Evolutionary conservation across 1,284 basidiomycete species (phyloP).

Genomic region (Leccinum fuscescens): DNA sequence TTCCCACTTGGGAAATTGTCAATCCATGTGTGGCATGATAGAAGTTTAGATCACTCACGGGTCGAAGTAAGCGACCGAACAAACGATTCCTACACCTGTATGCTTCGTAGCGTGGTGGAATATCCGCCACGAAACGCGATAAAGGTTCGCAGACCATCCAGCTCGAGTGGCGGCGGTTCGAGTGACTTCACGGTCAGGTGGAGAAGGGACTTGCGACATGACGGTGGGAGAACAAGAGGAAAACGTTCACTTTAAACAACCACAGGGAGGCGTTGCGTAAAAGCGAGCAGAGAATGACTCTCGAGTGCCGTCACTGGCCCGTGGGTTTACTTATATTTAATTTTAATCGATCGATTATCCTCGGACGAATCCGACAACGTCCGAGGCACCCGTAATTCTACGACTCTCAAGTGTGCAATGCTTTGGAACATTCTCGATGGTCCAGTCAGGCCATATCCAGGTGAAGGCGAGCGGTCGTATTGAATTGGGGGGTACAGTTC

Average conservation of each 20-base stretch:
- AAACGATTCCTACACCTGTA: slow-evolving; percentile 49
- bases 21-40: neutral
- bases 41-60: slow-evolving; percentile 38
- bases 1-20: slow-evolving; percentile 43
- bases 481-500: no score
- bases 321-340: neutral
- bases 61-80: slow-evolving; percentile 55
- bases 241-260: neutral
- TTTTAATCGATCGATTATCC: neutral
- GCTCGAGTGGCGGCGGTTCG: neutral
- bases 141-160: slow-evolving; percentile 23
- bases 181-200: slow-evolving; percentile 6
- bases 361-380: neutral
- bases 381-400: neutral
- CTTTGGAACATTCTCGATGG: neutral
- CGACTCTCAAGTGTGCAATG: neutral
- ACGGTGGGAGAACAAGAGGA: neutral
- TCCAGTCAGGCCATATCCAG: neutral
- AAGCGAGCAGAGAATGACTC: neutral
- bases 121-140: slow-evolving; percentile 25
- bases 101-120: slow-evolving; percentile 44
- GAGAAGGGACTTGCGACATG: slow-evolving; percentile 15
- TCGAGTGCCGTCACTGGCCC: no score
- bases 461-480: no score
- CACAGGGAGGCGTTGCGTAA: slow-evolving; percentile 3